Conservation (phyloP, 1,139 yeast genomes). For the Debaryomyces sp. region DNA sequence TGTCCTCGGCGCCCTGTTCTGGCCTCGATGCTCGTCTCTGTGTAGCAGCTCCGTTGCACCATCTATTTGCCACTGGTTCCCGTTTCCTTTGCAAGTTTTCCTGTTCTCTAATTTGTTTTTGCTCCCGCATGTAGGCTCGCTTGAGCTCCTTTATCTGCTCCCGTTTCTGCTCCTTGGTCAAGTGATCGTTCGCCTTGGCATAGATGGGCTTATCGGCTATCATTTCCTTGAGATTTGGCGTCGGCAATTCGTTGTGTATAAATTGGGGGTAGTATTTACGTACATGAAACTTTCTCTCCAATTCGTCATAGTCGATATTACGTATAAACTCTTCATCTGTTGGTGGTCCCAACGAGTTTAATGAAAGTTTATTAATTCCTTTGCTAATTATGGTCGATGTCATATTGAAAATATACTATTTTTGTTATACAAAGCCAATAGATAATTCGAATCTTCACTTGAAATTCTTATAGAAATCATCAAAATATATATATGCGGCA, state of each 20-base stretch:
- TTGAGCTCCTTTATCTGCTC: neutral
- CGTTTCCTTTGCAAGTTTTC: neutral
- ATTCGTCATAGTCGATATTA: constrained; percentile 37
- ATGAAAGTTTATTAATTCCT: constrained; percentile 16
- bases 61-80: neutral
- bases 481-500: constrained; percentile 3
- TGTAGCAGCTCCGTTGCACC: neutral
- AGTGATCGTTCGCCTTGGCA: constrained; percentile 40
- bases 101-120: constrained; percentile 13
- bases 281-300: constrained; percentile 38
- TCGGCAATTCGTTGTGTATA: constrained; percentile 42
- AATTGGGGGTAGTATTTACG: constrained; percentile 44
- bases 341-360: constrained; percentile 8
- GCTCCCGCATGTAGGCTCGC: constrained; percentile 7
- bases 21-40: neutral
- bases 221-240: constrained; percentile 40
- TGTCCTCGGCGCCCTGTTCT: neutral
- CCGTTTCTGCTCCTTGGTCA: constrained; percentile 19
- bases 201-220: constrained; percentile 46
- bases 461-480: neutral
- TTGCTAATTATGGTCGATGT: constrained; percentile 14
- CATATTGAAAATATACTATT: constrained; percentile 5
- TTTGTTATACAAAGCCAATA: neutral
- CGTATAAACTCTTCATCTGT: constrained; percentile 23
- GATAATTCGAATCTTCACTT: neutral